Percentiles rank a stretch among this genome's conserved stretches.
phyloP scores from a whole-genome alignment of 306 rosid species.

The Ormosia emarginata region DNA sequence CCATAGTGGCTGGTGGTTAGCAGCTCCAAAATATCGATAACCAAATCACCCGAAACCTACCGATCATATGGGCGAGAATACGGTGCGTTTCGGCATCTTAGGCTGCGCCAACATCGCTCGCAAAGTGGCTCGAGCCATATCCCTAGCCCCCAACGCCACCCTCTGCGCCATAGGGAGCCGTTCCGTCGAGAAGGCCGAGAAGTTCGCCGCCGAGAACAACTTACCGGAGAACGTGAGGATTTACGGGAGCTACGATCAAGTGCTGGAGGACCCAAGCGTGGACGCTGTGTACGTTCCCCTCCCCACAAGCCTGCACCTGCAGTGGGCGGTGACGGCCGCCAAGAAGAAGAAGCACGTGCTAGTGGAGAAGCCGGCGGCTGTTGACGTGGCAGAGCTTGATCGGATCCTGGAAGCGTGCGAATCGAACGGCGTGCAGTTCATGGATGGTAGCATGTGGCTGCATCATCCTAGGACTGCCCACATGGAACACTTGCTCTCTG shows the following conservation, averaged over 20 bases:
- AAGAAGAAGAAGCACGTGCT: slow-evolving; percentile 75
- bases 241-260: slow-evolving; percentile 61
- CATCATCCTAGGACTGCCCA: slow-evolving; percentile 77
- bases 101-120: slow-evolving; percentile 75
- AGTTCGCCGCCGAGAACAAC: slow-evolving; percentile 42
- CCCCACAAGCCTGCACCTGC: slow-evolving; percentile 65
- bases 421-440: slow-evolving; percentile 75
- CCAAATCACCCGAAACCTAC: background rate
- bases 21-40: background rate
- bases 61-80: slow-evolving; percentile 27
- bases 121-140: slow-evolving; percentile 73
- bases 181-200: slow-evolving; percentile 53
- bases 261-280: slow-evolving; percentile 63
- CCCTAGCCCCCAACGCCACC: slow-evolving; percentile 52
- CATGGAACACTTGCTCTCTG: slow-evolving; percentile 48
- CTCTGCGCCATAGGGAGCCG: slow-evolving; percentile 72
- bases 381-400: slow-evolving; percentile 54
- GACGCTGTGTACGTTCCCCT: slow-evolving; percentile 76
- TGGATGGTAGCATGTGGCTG: slow-evolving; percentile 83
- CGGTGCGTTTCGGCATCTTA: slow-evolving; percentile 56
- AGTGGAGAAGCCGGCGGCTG: slow-evolving; percentile 74
- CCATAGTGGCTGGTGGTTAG: too few relatives aligned
- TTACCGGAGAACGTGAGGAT: slow-evolving; percentile 32
- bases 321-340: slow-evolving; percentile 66
- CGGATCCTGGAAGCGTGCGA: slow-evolving; percentile 61